These are phyloP conservation scores for Colletotrichum salicis DNA, from an alignment of 2,329 filamentous ascomycete genomes.

Conservation along the genomic window DNA sequence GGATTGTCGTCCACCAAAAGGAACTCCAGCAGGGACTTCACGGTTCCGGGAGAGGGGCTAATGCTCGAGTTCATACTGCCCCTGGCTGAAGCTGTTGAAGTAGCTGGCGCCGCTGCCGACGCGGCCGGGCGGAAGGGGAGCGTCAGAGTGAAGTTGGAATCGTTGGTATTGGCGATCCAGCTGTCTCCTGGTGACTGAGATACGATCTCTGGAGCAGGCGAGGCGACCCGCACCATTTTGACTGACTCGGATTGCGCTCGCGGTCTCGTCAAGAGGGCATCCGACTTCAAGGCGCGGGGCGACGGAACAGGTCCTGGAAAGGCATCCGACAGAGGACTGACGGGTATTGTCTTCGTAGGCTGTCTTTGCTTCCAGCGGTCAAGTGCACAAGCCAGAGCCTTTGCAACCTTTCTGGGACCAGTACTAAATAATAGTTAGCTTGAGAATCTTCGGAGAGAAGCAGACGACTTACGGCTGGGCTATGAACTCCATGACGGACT, in stretches of 20 bases:
- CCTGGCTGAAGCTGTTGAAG: background rate
- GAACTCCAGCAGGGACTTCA: slow-evolving; percentile 35
- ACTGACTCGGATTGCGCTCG: slow-evolving; percentile 29
- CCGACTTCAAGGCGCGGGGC: background rate
- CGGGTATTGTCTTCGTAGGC: background rate
- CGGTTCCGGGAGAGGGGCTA: background rate
- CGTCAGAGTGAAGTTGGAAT: slow-evolving; percentile 26
- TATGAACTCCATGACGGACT: slow-evolving; percentile 37
- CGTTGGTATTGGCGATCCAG: background rate
- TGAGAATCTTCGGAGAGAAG: background rate
- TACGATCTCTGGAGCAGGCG: background rate
- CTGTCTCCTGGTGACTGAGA: slow-evolving; percentile 9
- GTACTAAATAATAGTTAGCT: slow-evolving; percentile 4
- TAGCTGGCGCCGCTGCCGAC: background rate
- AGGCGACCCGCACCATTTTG: slow-evolving; percentile 5
- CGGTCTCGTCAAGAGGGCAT: background rate
- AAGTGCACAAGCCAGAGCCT: slow-evolving; percentile 32
- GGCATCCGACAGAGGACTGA: slow-evolving; percentile 10
- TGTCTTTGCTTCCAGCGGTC: slow-evolving; percentile 33
- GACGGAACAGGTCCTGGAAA: background rate
- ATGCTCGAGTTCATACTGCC: background rate
- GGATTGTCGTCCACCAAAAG: slow-evolving; percentile 50
- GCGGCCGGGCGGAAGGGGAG: slow-evolving; percentile 25
- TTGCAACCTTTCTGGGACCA: slow-evolving; percentile 38
- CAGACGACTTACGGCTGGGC: slow-evolving; percentile 37